Evolutionary conservation across 225 moss, liverwort and hornwort species (phyloP).

Genomic region (Physcomitrellopsis africana): DNA sequence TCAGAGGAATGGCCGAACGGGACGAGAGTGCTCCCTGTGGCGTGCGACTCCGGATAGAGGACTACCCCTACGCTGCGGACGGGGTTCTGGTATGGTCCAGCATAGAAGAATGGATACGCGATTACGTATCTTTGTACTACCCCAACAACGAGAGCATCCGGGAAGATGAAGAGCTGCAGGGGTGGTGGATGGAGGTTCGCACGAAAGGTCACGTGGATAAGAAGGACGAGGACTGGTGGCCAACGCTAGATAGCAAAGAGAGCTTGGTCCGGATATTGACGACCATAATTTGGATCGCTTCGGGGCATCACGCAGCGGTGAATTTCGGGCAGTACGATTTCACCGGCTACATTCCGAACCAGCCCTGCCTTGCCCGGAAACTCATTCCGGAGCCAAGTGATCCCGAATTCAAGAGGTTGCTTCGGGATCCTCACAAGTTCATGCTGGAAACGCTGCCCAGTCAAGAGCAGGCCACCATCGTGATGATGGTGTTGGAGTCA

Average conservation of each 20-base stretch:
- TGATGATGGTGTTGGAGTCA: constrained; percentile 61
- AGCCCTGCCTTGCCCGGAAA: constrained; percentile 45
- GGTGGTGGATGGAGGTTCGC: constrained; percentile 66
- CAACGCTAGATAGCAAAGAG: constrained; percentile 34
- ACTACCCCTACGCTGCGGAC: constrained; percentile 67
- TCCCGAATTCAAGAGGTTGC: constrained; percentile 39
- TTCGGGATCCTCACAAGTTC: constrained; percentile 44
- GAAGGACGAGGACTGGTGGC: constrained; percentile 69
- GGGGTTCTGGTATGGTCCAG: constrained; percentile 60
- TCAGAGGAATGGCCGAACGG: constrained; percentile 63
- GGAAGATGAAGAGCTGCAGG: constrained; percentile 55
- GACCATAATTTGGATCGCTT: constrained; percentile 59
- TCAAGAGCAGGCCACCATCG: constrained; percentile 41
- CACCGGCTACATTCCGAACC: constrained; percentile 61
- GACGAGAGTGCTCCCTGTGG: constrained; percentile 35
- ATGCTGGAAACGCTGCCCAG: constrained; percentile 47
- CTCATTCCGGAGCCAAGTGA: constrained; percentile 40
- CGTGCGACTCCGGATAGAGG: constrained; percentile 52
- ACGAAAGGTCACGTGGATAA: constrained; percentile 59
- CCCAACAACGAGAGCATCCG: constrained; percentile 27
- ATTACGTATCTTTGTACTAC: constrained; percentile 58
- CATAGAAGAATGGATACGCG: constrained; percentile 48
- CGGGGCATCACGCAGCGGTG: constrained; percentile 55
- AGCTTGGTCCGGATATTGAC: constrained; percentile 49
- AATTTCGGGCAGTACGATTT: constrained; percentile 22